Conservation (phyloP, 2,329 filamentous ascomycete genomes). For the Neonectria faginata region DNA sequence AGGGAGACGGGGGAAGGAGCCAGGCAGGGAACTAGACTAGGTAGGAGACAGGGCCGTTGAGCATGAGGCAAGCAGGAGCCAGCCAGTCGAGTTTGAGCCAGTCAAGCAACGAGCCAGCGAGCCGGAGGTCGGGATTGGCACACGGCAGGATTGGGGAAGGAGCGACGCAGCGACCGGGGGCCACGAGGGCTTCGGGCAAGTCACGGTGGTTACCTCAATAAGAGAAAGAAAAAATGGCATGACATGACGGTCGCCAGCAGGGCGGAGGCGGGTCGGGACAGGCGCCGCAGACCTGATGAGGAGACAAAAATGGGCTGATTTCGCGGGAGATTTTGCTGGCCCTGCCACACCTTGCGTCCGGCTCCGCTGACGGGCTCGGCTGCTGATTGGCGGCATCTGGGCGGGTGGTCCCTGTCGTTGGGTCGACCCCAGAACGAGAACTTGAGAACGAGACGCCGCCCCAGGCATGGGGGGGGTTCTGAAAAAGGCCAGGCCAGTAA, state of each 20-base stretch:
- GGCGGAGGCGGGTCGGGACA: constrained; percentile 46
- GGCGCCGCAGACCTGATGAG: constrained; percentile 47
- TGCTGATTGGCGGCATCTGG: constrained; percentile 33
- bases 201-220: constrained; percentile 30
- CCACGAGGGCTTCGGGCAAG: constrained; percentile 33
- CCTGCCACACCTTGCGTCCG: constrained; percentile 26
- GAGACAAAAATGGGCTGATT: constrained; percentile 54
- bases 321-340: constrained; percentile 48
- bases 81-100: constrained; percentile 1
- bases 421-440: constrained; percentile 27
- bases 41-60: not conserved
- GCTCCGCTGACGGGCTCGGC: constrained; percentile 23
- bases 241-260: constrained; percentile 49
- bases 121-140: constrained; percentile 34
- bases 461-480: not conserved
- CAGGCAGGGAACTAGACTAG: not conserved
- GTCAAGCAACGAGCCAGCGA: constrained; percentile 21
- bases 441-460: not conserved
- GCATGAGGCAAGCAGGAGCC: not conserved
- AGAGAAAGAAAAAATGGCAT: constrained; percentile 50
- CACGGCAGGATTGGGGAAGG: constrained; percentile 6
- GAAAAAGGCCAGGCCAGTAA: not conserved
- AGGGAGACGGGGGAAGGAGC: constrained; percentile 10
- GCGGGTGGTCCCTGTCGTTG: constrained; percentile 31
- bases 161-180: constrained; percentile 40